Evolutionary conservation across 371 early-diverging fungal genomes (phyloP).

Genomic region (Apophysomyces variabilis): DNA sequence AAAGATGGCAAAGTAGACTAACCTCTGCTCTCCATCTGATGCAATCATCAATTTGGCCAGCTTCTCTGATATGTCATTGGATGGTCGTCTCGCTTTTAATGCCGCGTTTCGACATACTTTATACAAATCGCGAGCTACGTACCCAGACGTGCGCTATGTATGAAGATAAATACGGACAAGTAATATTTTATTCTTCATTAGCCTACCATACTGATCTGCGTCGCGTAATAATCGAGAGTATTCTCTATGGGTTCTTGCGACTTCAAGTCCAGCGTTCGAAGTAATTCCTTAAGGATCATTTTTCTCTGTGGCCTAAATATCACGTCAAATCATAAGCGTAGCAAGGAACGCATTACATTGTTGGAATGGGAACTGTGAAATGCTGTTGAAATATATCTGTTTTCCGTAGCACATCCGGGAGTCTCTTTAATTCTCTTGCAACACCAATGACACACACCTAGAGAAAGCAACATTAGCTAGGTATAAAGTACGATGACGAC

Average conservation of each 20-base stretch:
- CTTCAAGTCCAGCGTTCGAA: constrained; percentile 18
- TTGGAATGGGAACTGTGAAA: constrained; percentile 42
- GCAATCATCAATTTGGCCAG: constrained; percentile 14
- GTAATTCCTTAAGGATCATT: constrained; percentile 19
- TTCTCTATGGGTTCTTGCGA: neutral
- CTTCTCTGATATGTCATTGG: constrained; percentile 18
- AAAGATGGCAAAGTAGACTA: neutral
- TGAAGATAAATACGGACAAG: neutral
- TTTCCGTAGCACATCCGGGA: constrained; percentile 37
- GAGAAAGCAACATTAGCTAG: neutral
- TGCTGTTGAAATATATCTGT: constrained; percentile 48
- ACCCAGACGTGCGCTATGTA: constrained; percentile 63
- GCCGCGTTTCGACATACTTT: constrained; percentile 52
- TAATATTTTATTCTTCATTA: neutral
- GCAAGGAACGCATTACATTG: constrained; percentile 27
- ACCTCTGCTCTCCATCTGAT: neutral
- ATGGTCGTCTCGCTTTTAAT: constrained; percentile 40
- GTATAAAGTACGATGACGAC: neutral
- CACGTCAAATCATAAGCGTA: neutral
- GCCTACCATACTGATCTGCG: constrained; percentile 38
- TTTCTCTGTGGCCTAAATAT: constrained; percentile 34
- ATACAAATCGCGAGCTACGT: constrained; percentile 61
- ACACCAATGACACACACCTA: constrained; percentile 44
- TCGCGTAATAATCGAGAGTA: constrained; percentile 23
- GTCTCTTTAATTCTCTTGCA: constrained; percentile 25